Percentiles rank a stretch among this genome's conserved stretches.
Conservation (phyloP, 352 stramenopile genomes). For the Phytopythium mirpurense region DNA sequence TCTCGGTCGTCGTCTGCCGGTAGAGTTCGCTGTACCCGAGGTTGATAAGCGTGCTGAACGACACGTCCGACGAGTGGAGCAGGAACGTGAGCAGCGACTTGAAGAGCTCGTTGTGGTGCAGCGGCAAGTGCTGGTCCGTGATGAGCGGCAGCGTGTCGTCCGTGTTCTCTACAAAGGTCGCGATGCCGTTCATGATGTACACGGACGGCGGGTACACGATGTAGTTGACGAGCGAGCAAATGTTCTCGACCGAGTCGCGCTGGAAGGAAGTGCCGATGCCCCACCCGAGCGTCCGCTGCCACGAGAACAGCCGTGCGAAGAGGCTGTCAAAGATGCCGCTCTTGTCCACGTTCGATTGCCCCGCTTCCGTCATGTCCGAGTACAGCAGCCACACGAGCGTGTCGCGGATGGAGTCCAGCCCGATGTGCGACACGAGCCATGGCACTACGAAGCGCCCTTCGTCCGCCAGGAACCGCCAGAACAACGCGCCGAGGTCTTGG, state of each 20-base stretch:
- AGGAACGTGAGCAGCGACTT: conserved; percentile 74
- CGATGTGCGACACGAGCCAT: conserved; percentile 78
- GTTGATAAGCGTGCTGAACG: conserved; percentile 72
- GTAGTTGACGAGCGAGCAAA: conserved; percentile 81
- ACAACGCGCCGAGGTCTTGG: conserved; percentile 55
- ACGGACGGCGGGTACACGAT: conserved; percentile 83
- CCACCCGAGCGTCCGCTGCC: conserved; percentile 81
- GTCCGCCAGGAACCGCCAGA: conserved; percentile 61
- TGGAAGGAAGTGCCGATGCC: conserved; percentile 80
- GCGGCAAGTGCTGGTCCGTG: conserved; percentile 73
- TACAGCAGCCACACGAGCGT: conserved; percentile 83
- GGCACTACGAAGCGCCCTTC: conserved; percentile 70
- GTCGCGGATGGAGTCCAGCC: conserved; percentile 79
- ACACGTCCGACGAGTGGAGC: conserved; percentile 52
- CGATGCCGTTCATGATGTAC: conserved; percentile 81
- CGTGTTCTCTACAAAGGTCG: conserved; percentile 84
- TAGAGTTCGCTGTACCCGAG: conserved; percentile 76
- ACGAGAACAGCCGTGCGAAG: conserved; percentile 73
- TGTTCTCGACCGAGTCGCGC: conserved; percentile 84
- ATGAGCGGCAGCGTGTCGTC: conserved; percentile 79
- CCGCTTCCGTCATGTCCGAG: conserved; percentile 69
- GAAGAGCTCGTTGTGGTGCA: conserved; percentile 76
- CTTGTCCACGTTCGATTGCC: conserved; percentile 53
- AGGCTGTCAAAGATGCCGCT: conserved; percentile 73
- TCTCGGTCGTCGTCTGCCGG: conserved; percentile 59